A percentile compares a stretch with the other conserved stretches of the same genome.
phyloP scores from a whole-genome alignment of 495 filamentous ascomycete genomes.

The Podospora sp. region DNA sequence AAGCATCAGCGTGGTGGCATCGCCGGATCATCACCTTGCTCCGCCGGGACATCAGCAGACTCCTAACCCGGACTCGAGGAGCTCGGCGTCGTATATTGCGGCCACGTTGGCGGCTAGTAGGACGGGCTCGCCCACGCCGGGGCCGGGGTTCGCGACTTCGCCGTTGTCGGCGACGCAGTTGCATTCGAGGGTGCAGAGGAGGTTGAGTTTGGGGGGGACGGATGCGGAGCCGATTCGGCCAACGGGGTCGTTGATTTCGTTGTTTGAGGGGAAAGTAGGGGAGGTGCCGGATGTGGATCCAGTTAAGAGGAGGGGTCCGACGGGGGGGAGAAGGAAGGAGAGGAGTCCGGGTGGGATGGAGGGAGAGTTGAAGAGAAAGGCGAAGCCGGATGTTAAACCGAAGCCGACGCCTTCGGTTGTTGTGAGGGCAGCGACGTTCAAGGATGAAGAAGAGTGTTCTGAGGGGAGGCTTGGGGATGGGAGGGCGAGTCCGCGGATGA shows the following conservation, averaged over 20 bases:
- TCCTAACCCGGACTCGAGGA: slow-evolving; percentile 23
- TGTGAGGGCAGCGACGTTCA: neutral
- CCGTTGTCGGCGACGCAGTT: slow-evolving; percentile 26
- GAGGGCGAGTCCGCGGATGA: neutral
- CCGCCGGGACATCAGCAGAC: neutral
- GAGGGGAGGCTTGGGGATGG: neutral
- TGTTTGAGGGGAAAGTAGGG: slow-evolving; percentile 56
- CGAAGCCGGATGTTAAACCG: slow-evolving; percentile 26
- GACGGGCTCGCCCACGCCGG: slow-evolving; percentile 46
- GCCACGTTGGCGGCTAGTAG: slow-evolving; percentile 60
- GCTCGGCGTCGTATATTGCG: slow-evolving; percentile 57
- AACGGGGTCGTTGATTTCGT: slow-evolving; percentile 59
- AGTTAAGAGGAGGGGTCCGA: slow-evolving; percentile 42
- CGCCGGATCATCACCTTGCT: neutral
- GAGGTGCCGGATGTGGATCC: slow-evolving; percentile 34
- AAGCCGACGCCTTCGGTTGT: slow-evolving; percentile 21
- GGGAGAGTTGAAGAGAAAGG: neutral
- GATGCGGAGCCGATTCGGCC: slow-evolving; percentile 58
- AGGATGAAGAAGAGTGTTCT: neutral
- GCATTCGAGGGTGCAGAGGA: slow-evolving; percentile 24
- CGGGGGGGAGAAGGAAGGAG: neutral
- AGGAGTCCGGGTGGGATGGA: slow-evolving; percentile 20
- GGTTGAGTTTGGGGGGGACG: slow-evolving; percentile 35
- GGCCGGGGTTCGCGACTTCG: slow-evolving; percentile 23
- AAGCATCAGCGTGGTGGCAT: slow-evolving; percentile 3